Conservation (phyloP, 768 basidiomycete genomes). For the Tulasnella sp. region DNA sequence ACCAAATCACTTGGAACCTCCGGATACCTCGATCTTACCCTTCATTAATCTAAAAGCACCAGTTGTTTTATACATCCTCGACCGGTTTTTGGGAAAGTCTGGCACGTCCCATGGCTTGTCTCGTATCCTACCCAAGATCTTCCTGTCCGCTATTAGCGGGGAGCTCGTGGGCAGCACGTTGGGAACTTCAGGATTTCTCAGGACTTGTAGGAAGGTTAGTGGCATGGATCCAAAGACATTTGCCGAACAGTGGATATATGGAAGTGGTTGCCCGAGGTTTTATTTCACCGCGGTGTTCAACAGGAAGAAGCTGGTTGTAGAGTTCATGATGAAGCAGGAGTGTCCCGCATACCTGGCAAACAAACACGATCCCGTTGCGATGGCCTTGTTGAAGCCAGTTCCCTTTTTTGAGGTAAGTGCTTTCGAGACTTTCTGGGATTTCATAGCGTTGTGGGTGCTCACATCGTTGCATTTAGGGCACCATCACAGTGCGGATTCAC, state of each 20-base stretch:
- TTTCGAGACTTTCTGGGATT: no score
- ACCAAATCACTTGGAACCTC: slow-evolving; percentile 72
- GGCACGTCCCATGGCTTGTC: slow-evolving; percentile 90
- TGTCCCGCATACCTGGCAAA: slow-evolving; percentile 58
- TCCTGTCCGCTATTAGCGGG: slow-evolving; percentile 84
- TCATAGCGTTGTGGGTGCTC: neutral
- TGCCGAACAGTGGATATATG: slow-evolving; percentile 99
- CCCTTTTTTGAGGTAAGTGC: slow-evolving; percentile 68
- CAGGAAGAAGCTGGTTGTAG: slow-evolving; percentile 95
- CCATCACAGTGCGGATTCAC: slow-evolving; percentile 97
- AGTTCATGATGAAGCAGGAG: slow-evolving; percentile 86
- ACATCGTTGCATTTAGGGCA: slow-evolving; percentile 42
- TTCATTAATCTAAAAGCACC: slow-evolving; percentile 95
- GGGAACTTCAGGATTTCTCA: slow-evolving; percentile 79
- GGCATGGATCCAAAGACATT: slow-evolving; percentile 82
- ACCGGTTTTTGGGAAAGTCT: slow-evolving; percentile 84
- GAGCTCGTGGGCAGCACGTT: slow-evolving; percentile 76
- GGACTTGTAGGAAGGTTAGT: slow-evolving; percentile 86
- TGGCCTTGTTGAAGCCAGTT: slow-evolving; percentile 66
- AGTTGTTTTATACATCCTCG: slow-evolving; percentile 90
- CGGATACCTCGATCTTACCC: slow-evolving; percentile 60
- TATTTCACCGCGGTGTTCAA: slow-evolving; percentile 85
- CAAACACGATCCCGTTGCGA: slow-evolving; percentile 54
- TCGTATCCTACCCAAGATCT: slow-evolving; percentile 88
- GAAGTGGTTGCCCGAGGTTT: slow-evolving; percentile 89